Percentiles rank a stretch among this genome's conserved stretches.
Evolutionary conservation across 805 yeast genomes (phyloP).

Genomic region (Saccharomycopsis synnaedendra): DNA sequence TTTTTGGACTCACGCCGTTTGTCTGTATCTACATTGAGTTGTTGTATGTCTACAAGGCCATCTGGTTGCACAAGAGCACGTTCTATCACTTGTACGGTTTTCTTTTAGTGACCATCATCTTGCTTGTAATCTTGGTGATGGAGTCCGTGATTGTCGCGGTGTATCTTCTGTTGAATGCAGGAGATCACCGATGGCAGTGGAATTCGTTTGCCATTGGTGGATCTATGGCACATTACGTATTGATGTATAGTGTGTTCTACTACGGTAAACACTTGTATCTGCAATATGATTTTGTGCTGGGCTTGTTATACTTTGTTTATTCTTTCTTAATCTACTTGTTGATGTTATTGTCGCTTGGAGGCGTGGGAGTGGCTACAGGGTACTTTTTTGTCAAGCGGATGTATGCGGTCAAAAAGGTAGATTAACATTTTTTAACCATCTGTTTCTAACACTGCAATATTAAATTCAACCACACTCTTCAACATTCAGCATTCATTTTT

Average conservation of each 20-base stretch:
- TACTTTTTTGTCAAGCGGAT: conserved; percentile 52
- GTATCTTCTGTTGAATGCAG: conserved; percentile 35
- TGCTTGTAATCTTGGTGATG: conserved; percentile 50
- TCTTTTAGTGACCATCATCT: conserved; percentile 45
- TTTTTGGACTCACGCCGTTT: conserved; percentile 69
- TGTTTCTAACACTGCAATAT: too few relatives aligned
- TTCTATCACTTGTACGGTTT: conserved; percentile 77
- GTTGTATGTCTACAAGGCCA: conserved; percentile 56
- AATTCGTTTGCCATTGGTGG: conserved; percentile 59
- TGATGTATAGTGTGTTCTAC: conserved; percentile 58
- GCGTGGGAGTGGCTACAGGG: conserved; percentile 60
- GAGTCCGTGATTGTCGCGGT: conserved; percentile 66
- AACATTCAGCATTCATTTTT: too few relatives aligned
- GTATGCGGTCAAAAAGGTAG: conserved; percentile 46
- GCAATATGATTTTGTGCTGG: conserved; percentile 56
- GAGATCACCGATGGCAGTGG: conserved; percentile 75
- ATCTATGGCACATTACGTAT: conserved; percentile 63
- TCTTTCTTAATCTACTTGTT: conserved; percentile 51
- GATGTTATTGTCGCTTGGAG: conserved; percentile 63
- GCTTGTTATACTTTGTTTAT: conserved; percentile 59
- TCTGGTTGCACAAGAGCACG: conserved; percentile 73
- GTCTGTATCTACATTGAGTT: conserved; percentile 74
- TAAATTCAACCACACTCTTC: too few relatives aligned
- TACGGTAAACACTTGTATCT: conserved; percentile 39
- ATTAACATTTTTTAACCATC: conserved; percentile 22